phyloP scores from a whole-genome alignment of 805 yeast species.

The Hyphopichia homilentoma region DNA sequence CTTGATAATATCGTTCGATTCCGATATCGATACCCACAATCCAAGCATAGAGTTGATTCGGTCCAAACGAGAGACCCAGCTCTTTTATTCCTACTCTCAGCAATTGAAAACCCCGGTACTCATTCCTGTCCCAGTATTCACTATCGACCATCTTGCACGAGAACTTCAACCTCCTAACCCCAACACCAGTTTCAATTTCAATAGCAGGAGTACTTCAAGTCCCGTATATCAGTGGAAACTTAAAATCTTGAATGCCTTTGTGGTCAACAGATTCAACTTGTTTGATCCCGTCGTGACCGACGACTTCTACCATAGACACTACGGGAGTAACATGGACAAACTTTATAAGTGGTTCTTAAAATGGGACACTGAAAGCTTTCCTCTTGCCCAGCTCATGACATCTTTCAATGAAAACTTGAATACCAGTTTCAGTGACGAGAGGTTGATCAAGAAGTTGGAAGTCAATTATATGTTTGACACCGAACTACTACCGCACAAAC shows the following conservation, averaged over 20 bases:
- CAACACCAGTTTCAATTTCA: constrained; percentile 9
- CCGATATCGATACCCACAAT: constrained; percentile 24
- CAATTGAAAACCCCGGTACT: constrained; percentile 26
- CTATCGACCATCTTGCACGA: constrained; percentile 27
- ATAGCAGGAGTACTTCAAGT: constrained; percentile 8
- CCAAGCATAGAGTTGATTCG: constrained; percentile 36
- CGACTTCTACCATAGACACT: constrained; percentile 19
- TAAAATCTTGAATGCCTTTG: constrained; percentile 23
- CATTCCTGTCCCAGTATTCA: constrained; percentile 31
- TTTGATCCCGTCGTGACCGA: constrained; percentile 10
- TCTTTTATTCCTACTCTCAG: background rate
- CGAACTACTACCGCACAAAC: constrained; percentile 1
- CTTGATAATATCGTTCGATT: constrained; percentile 35
- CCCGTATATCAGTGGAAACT: constrained; percentile 30
- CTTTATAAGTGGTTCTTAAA: constrained; percentile 23
- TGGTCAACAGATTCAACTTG: constrained; percentile 25
- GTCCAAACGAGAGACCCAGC: constrained; percentile 6
- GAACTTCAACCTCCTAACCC: constrained; percentile 19
- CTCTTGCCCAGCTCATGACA: constrained; percentile 12
- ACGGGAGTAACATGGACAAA: constrained; percentile 25
- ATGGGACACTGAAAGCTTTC: constrained; percentile 16
- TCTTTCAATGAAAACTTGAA: constrained; percentile 17
- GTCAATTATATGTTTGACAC: constrained; percentile 9
- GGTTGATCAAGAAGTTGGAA: constrained; percentile 17
- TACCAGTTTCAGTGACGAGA: constrained; percentile 18